phyloP scores from a whole-genome alignment of 1,139 yeast genomes.

The Diutina scorzettiae region DNA sequence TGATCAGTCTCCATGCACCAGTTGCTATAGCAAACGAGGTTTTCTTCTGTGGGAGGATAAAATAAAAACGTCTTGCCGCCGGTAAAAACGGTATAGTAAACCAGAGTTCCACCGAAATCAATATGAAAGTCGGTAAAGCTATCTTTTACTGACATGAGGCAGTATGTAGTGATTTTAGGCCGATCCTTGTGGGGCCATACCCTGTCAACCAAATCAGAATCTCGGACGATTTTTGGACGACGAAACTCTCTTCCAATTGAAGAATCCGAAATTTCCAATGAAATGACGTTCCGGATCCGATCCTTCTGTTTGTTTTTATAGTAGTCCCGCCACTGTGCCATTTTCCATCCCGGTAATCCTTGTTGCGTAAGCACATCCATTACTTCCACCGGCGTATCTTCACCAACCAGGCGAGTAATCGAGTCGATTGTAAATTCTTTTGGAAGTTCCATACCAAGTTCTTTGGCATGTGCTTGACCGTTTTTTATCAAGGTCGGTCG shows the following conservation, averaged over 20 bases:
- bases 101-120: constrained; percentile 90
- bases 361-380: constrained; percentile 87
- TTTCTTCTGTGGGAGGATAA: constrained; percentile 62
- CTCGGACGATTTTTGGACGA: constrained; percentile 58
- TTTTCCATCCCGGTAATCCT: constrained; percentile 53
- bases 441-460: constrained; percentile 28
- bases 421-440: constrained; percentile 36
- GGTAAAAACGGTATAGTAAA: constrained; percentile 67
- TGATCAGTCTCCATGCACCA: constrained; percentile 70
- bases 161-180: constrained; percentile 72
- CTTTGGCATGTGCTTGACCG: constrained; percentile 10
- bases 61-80: constrained; percentile 68
- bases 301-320: constrained; percentile 46
- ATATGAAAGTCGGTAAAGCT: constrained; percentile 85
- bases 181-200: constrained; percentile 42
- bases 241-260: constrained; percentile 36
- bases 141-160: constrained; percentile 73
- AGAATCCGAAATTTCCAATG: constrained; percentile 62
- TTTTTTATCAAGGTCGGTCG: constrained; percentile 20
- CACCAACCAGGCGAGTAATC: constrained; percentile 52
- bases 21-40: constrained; percentile 45
- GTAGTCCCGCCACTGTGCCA: constrained; percentile 68
- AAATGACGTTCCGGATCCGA: constrained; percentile 66
- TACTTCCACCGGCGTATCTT: constrained; percentile 57
- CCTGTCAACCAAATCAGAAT: constrained; percentile 57